Evolutionary conservation across 805 yeast species (phyloP), one percentile per base, ranked within the genome.

Genomic region (Geotrichum ghanense): DNA sequence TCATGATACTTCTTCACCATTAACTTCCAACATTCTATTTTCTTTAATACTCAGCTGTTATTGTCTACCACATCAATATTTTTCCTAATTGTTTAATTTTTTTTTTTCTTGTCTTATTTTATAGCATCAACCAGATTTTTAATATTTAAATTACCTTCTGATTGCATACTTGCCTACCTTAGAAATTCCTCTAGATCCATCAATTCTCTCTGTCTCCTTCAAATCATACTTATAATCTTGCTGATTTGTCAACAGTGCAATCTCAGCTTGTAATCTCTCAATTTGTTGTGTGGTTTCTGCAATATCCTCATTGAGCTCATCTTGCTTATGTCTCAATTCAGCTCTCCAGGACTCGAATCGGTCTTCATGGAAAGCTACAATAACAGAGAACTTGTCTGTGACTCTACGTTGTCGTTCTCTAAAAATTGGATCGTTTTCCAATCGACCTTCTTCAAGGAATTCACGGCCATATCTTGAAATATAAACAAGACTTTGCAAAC

Each of bases 311-410:
- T 53, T 51, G 23, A 45, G 46, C 43, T 47, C 49, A 20, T 51
- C 50, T 43, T 51, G 56, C 27, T 45, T 48, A 19, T 42, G 26
- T 22, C 43, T 45, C 25, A 88, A 84, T 64, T 86, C 87, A 53
- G 81, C 79, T 63, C 82, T 88, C 95, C 95, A 88, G 67, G 84
- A 90, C 69, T 87, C 81, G 60, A 88, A 87, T 66, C 94, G 76
- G 58, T 82, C 89, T 64, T 86, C 95, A 68, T 88, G 95, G 48
- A 86, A 87, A 66, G 83, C 81, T 45, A 85, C 77, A 65, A 87
- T 94, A 60, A 83, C 89, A 3, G 92, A 84, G 67, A 85, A 87
- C 64, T 81, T 83, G 65, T 82, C 81, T 75, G 83, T 83, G 59
- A 84, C 71, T 21, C 85, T 80, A 61, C 81, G 84, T 63, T 85